These are phyloP conservation scores for Perkinsus marinus DNA, from an alignment of 169 alveolate species.

Conservation along the genomic window DNA sequence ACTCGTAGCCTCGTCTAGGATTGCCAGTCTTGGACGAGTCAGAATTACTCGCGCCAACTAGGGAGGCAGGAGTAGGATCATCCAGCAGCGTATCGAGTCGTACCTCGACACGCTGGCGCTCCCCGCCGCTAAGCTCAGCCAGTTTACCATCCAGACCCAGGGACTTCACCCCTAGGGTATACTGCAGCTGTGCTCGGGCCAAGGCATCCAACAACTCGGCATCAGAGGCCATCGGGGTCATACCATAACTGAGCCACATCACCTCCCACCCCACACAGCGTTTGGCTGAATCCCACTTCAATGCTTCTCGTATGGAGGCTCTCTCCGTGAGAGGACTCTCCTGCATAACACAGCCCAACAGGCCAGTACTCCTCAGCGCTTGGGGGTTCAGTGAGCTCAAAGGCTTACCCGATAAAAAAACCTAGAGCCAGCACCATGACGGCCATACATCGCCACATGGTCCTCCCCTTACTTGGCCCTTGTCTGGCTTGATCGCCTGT, in stretches of 20 bases:
- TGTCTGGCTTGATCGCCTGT: not conserved
- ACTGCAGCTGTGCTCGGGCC: not conserved
- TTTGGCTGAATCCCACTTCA: not conserved
- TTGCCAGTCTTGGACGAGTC: not conserved
- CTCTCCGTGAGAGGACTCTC: not conserved
- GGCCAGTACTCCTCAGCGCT: not conserved
- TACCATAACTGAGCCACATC: not conserved
- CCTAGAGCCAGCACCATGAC: not conserved
- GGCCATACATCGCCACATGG: too few relatives aligned
- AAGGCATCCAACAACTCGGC: not conserved
- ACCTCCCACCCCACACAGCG: not conserved
- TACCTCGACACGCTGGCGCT: not conserved
- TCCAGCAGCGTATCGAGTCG: not conserved
- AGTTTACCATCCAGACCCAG: not conserved
- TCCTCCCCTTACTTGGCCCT: not conserved
- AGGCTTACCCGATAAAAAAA: not conserved
- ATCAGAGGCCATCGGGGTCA: not conserved
- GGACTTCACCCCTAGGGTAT: not conserved
- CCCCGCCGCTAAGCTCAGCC: not conserved
- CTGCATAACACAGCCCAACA: not conserved
- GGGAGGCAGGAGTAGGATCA: not conserved
- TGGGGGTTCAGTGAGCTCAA: not conserved
- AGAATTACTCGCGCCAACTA: not conserved
- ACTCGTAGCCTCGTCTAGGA: not conserved
- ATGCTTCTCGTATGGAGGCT: not conserved